These are phyloP conservation scores for Heliosperma pusillum DNA, from an alignment of 148 eudicot species.

Conservation along the genomic window DNA sequence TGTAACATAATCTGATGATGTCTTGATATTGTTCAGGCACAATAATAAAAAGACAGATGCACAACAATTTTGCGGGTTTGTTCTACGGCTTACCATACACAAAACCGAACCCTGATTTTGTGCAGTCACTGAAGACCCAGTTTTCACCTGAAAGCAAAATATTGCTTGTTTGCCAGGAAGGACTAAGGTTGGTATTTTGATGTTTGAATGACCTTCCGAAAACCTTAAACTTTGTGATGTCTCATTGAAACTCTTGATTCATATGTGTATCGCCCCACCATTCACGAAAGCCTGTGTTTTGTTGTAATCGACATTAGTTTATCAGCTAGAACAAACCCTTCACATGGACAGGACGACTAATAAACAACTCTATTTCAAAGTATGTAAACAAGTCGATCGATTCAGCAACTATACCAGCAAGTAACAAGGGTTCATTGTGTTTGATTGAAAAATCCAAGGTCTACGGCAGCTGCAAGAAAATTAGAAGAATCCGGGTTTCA, in stretches of 20 bases:
- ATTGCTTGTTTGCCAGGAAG: conserved; percentile 89
- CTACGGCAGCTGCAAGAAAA: conserved; percentile 70
- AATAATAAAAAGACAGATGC: conserved; percentile 62
- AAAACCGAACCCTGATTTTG: conserved; percentile 84
- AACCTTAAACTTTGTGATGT: too few relatives aligned
- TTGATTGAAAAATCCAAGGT: conserved; percentile 42
- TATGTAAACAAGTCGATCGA: too few relatives aligned
- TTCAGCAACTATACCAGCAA: too few relatives aligned
- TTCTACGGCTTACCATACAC: conserved; percentile 88
- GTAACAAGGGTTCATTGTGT: background rate
- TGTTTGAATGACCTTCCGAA: too few relatives aligned
- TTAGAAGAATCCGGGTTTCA: conserved; percentile 78
- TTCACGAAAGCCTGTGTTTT: too few relatives aligned
- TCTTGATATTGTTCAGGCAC: conserved; percentile 55
- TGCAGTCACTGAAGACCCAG: conserved; percentile 65
- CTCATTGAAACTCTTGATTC: too few relatives aligned
- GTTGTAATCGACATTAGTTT: too few relatives aligned
- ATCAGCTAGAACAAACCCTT: too few relatives aligned
- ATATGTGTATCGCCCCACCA: too few relatives aligned
- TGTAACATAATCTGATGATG: background rate
- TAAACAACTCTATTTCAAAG: too few relatives aligned
- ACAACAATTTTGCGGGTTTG: conserved; percentile 86
- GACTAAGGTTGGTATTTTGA: conserved; percentile 56
- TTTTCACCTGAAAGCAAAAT: conserved; percentile 75
- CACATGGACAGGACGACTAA: background rate